Evolutionary conservation across 495 filamentous ascomycete species (phyloP).

Genomic region (Penicillium herquei): DNA sequence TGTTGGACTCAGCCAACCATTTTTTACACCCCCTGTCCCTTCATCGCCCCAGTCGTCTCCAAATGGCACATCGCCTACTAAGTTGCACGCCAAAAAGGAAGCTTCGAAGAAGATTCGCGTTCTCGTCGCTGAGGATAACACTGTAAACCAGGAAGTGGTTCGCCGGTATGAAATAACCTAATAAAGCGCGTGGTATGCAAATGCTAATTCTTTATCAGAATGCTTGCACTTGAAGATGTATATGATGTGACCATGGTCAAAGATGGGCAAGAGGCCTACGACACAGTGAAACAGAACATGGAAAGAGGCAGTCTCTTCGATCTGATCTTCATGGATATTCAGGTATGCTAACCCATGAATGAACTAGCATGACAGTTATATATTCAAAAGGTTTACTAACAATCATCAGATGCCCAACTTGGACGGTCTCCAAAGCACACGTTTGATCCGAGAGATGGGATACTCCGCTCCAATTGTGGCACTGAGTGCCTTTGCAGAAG

Average conservation of each 20-base stretch:
- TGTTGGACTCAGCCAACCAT: conserved; percentile 81
- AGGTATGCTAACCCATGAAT: conserved; percentile 12
- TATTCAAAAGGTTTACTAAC: neutral
- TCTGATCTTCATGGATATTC: conserved; percentile 91
- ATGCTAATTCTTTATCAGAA: conserved; percentile 25
- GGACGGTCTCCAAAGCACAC: conserved; percentile 82
- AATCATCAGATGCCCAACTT: conserved; percentile 78
- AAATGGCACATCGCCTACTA: neutral
- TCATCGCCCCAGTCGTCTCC: conserved; percentile 21
- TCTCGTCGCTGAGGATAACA: conserved; percentile 92
- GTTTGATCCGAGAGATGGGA: conserved; percentile 82
- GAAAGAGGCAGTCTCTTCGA: conserved; percentile 68
- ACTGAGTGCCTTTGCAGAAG: conserved; percentile 85
- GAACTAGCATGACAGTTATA: too few relatives aligned
- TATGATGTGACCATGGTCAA: conserved; percentile 78
- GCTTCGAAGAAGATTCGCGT: conserved; percentile 62
- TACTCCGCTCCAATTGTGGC: conserved; percentile 90
- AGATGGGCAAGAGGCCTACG: conserved; percentile 87
- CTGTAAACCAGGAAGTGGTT: conserved; percentile 92
- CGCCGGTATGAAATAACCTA: conserved; percentile 37
- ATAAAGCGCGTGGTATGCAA: neutral
- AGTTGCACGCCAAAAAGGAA: conserved; percentile 17
- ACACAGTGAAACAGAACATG: conserved; percentile 81
- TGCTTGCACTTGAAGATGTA: conserved; percentile 68
- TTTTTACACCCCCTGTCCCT: conserved; percentile 65